Base-by-base conservation (phyloP, 257 asterid genomes). In the Lavandula angustifolia region DNA sequence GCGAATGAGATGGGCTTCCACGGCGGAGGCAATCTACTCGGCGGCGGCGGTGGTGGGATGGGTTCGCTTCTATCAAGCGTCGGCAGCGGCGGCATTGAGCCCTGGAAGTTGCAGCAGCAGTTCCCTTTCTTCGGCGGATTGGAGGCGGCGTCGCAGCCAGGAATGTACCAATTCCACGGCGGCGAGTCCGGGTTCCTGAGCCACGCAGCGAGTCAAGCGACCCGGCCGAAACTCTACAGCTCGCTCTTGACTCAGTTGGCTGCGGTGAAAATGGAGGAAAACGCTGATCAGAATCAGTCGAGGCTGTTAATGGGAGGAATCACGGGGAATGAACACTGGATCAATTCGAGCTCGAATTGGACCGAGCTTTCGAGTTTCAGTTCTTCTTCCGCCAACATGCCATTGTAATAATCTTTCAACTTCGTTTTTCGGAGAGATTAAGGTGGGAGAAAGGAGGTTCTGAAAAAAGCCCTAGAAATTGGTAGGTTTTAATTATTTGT, bases 251-350 rank as follows among this genome's bases (percentile, higher is more conserved):
- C 67, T 44, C 96, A 83, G 68, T 17, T 79, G 43, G 84, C 85
- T 4, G 77, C 94, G 7, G 82, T 87, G 73, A 89, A 89, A 64
- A 76, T 87, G 89, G 97, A 89, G 71, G 94, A 74, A 35, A 74
- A 73, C 47, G 79, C 72, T 41, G 85, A 75, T 42, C 38, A 72
- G 74, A 75, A 74, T 52, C 49, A 78, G 68, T 75, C 91, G 27
- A 72, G 88, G 67, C 88, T 85, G 11, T 58, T 87, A 0, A 46
- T 80, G 78, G 91, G 83, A 14, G 81, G 85, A 11, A 73, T 75
- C 22, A 67, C 60, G 5, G 79, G 71, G 12, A 80, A 78, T 14
- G 77, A 73, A 48, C 84, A 81, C 50, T 82, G 89, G 84, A 22
- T 22, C 27, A 79, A 60, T 70, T 46, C 58, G 5, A 73, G 37